Conservation (phyloP, 345 rosid genomes). For the Cardiospermum halicacabum region DNA sequence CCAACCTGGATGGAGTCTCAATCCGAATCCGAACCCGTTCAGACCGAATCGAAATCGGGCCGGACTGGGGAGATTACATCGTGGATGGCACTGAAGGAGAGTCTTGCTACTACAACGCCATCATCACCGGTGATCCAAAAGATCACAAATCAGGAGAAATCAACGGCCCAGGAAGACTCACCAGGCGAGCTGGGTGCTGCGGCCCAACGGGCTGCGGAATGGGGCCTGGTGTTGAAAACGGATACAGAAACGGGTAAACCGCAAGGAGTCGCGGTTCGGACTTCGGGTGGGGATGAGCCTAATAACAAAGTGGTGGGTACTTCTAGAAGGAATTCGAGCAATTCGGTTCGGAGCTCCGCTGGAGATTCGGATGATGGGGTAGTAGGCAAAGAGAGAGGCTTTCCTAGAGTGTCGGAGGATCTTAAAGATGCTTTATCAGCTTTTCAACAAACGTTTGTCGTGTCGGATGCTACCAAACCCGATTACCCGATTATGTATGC, state of each 20-base stretch:
- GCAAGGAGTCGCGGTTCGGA: constrained; percentile 66
- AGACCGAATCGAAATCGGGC: constrained; percentile 26
- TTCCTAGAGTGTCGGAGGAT: constrained; percentile 80
- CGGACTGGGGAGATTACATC: constrained; percentile 55
- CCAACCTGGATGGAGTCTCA: constrained; percentile 38
- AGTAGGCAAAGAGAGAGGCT: constrained; percentile 37
- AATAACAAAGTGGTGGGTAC: constrained; percentile 35
- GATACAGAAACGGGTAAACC: constrained; percentile 83
- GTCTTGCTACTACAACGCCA: constrained; percentile 20
- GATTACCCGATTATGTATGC: constrained; percentile 90
- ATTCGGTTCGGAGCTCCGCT: constrained; percentile 73
- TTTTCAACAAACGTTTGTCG: constrained; percentile 93
- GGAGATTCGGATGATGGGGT: constrained; percentile 44
- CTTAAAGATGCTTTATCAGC: constrained; percentile 74
- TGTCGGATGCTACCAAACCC: constrained; percentile 91
- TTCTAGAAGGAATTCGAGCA: constrained; percentile 59
- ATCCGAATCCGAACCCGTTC: constrained; percentile 24
- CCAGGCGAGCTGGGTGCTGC: constrained; percentile 50
- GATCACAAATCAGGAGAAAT: constrained; percentile 2
- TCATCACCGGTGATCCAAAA: constrained; percentile 12
- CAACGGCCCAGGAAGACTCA: constrained; percentile 13
- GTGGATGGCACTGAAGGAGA: constrained; percentile 96
- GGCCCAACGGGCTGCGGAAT: constrained; percentile 90
- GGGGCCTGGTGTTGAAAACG: constrained; percentile 86
- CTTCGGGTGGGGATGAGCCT: constrained; percentile 72